Evolutionary conservation across 345 rosid species (phyloP).

Genomic region (Hibiscus trionum): DNA sequence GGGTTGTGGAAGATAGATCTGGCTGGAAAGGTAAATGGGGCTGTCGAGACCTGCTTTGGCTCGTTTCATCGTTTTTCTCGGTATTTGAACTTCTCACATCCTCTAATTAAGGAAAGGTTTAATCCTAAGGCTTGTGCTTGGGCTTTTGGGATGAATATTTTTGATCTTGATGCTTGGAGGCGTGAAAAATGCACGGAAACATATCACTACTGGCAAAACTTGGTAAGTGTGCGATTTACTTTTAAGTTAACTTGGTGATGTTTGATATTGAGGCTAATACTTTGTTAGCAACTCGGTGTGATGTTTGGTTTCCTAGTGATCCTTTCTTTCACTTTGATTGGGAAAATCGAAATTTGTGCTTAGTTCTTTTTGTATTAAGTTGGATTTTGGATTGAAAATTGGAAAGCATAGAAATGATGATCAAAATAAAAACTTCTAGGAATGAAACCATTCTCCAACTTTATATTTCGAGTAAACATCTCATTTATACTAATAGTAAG

Average conservation of each 20-base stretch:
- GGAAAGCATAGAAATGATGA: not conserved
- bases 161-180: not conserved
- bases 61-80: slow-evolving; percentile 74
- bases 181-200: slow-evolving; percentile 48
- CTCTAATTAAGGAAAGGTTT: slow-evolving; percentile 57
- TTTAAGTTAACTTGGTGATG: not conserved
- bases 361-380: not conserved
- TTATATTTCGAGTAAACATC: not conserved
- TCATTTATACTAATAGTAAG: not conserved
- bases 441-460: not conserved
- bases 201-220: slow-evolving; percentile 60
- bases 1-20: slow-evolving; percentile 77
- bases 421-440: not conserved
- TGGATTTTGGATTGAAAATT: not conserved
- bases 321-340: not conserved
- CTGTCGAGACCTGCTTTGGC: slow-evolving; percentile 90
- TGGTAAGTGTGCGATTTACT: slow-evolving; percentile 29
- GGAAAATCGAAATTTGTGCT: not conserved
- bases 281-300: not conserved
- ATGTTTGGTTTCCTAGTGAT: not conserved
- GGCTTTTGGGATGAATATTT: slow-evolving; percentile 37
- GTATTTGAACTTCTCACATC: slow-evolving; percentile 70
- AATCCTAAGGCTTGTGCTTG: slow-evolving; percentile 85
- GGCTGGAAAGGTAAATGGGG: slow-evolving; percentile 92
- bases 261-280: not conserved